Percentiles rank a stretch among this genome's conserved stretches.
phyloP scores from a whole-genome alignment of 306 rosid genomes.

The Boehmeria nivea region DNA sequence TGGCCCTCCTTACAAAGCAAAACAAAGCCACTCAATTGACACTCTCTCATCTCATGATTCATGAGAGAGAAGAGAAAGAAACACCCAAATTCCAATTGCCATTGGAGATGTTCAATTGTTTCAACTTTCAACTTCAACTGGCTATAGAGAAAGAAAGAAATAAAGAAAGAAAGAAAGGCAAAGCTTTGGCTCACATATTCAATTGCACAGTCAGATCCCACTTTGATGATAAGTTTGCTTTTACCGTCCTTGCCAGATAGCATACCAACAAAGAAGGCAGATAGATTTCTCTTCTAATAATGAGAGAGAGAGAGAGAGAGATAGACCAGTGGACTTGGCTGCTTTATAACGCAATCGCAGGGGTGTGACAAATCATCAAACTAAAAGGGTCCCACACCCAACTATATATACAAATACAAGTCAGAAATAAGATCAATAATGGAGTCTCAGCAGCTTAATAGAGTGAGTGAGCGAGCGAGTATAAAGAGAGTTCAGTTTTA shows the following conservation, averaged over 20 bases:
- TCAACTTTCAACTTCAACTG: constrained; percentile 25
- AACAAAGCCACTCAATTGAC: no score
- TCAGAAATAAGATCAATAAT: constrained; percentile 13
- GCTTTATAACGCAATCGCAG: constrained; percentile 50
- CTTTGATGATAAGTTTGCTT: constrained; percentile 43
- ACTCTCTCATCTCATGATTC: no score
- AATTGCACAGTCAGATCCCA: constrained; percentile 80
- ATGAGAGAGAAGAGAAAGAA: no score
- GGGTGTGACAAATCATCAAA: constrained; percentile 60
- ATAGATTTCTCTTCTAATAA: constrained; percentile 36
- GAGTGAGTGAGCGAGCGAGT: background rate
- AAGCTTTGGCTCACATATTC: constrained; percentile 38
- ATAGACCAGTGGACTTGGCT: constrained; percentile 38
- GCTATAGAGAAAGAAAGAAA: background rate
- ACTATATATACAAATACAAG: constrained; percentile 18
- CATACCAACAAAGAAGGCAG: constrained; percentile 50
- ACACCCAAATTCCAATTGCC: no score
- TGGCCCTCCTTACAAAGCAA: no score
- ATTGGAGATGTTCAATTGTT: no score
- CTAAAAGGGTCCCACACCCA: constrained; percentile 35
- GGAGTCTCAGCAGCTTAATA: background rate
- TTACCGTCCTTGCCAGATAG: constrained; percentile 45
- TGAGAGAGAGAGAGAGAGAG: constrained; percentile 29
- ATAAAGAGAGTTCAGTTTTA: background rate
- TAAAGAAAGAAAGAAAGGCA: constrained; percentile 34